Conservation (phyloP, 768 basidiomycete genomes). For the Hirschioporus abietinus region DNA sequence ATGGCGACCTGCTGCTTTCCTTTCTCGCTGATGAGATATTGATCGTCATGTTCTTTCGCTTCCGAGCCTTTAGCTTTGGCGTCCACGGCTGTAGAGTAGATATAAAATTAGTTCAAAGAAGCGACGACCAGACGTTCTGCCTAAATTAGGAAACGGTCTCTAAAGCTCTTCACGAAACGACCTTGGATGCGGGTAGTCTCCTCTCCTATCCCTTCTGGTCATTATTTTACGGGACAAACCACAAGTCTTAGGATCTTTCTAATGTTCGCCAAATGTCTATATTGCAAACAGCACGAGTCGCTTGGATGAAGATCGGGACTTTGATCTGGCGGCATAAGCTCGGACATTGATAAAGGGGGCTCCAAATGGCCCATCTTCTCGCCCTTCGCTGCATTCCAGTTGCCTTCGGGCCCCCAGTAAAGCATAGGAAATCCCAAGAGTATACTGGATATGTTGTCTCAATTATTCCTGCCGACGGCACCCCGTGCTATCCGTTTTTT, state of each 20-base stretch:
- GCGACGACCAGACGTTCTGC: background rate
- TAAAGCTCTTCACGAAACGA: too few species aligned
- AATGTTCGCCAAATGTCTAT: background rate
- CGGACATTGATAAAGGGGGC: background rate
- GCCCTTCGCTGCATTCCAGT: background rate
- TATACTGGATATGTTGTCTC: too few species aligned
- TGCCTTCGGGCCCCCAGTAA: background rate
- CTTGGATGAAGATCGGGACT: background rate
- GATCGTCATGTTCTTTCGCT: background rate
- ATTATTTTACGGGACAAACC: background rate
- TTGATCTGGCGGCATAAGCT: background rate
- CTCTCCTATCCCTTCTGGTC: too few species aligned
- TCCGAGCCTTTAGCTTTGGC: background rate
- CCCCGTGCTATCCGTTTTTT: too few species aligned
- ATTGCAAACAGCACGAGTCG: background rate
- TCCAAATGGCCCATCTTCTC: background rate
- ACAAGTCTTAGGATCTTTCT: background rate
- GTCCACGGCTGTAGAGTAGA: background rate
- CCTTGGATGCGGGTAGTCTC: too few species aligned
- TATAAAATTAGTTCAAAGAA: background rate
- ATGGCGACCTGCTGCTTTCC: background rate
- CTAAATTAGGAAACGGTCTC: background rate
- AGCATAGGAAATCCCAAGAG: background rate
- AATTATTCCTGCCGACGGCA: too few species aligned
- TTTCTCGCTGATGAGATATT: background rate